Evolutionary conservation across 78 protist species (phyloP).

Genomic region (Dictyostelium discoideum): dicty_2.7 NC_007089.4:1994001-1994500

Average conservation of each 20-base stretch:
- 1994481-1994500: background rate
- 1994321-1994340: conserved; percentile 29
- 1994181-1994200: background rate
- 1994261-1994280: conserved; percentile 11
- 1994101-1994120: background rate
- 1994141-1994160: conserved; percentile 39
- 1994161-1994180: conserved; percentile 41
- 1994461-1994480: background rate
- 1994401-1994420: conserved; percentile 53
- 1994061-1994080: background rate
- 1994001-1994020: conserved; percentile 2
- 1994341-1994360: conserved; percentile 57
- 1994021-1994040: conserved; percentile 11
- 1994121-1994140: conserved; percentile 42
- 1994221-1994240: conserved; percentile 37
- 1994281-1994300: conserved; percentile 37
- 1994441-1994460: too few relatives aligned
- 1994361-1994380: conserved; percentile 55
- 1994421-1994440: background rate
- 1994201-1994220: conserved; percentile 34
- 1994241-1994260: conserved; percentile 37
- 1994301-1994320: conserved; percentile 41
- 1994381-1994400: conserved; percentile 45
- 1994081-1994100: conserved; percentile 19
- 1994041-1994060: conserved; percentile 8